Conservation (phyloP, 208 protist genomes). For the Acanthamoeba triangularis region DNA sequence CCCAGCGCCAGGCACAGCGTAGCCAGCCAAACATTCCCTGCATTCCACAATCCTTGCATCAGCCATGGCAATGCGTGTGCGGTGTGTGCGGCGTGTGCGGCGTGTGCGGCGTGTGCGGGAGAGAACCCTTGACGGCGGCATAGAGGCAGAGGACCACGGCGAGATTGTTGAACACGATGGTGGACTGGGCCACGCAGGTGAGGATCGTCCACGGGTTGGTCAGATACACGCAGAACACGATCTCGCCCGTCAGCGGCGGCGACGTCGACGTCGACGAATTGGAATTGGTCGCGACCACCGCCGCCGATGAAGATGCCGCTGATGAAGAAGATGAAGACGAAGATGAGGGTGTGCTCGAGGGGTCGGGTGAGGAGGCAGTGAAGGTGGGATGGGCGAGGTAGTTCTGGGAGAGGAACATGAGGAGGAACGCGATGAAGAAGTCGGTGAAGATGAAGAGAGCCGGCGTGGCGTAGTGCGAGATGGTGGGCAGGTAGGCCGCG, state of each 20-base stretch:
- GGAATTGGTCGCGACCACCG: neutral
- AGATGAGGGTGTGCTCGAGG: neutral
- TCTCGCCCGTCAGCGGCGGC: slow-evolving; percentile 25
- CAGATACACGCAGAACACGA: slow-evolving; percentile 75
- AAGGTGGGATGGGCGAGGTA: slow-evolving; percentile 68
- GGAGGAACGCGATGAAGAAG: slow-evolving; percentile 76
- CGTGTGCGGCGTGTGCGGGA: too few species aligned
- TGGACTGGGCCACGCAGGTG: slow-evolving; percentile 71
- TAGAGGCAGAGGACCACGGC: slow-evolving; percentile 69
- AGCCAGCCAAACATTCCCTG: slow-evolving; percentile 66
- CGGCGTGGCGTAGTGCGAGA: slow-evolving; percentile 12
- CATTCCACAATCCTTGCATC: too few species aligned
- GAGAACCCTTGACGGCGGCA: slow-evolving; percentile 51
- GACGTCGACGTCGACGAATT: neutral
- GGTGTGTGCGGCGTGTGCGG: too few species aligned
- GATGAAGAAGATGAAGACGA: too few species aligned
- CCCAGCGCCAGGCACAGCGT: slow-evolving; percentile 67
- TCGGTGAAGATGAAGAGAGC: slow-evolving; percentile 63
- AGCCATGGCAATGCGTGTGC: too few species aligned
- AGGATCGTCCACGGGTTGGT: slow-evolving; percentile 75
- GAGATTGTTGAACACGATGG: slow-evolving; percentile 77
- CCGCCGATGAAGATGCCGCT: neutral
- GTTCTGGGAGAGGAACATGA: slow-evolving; percentile 63
- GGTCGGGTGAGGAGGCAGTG: neutral
- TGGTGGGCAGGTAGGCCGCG: neutral